A percentile compares a stretch with the other conserved stretches of the same genome.
Conservation (phyloP, 306 rosid species). For the Prunus padus region DNA sequence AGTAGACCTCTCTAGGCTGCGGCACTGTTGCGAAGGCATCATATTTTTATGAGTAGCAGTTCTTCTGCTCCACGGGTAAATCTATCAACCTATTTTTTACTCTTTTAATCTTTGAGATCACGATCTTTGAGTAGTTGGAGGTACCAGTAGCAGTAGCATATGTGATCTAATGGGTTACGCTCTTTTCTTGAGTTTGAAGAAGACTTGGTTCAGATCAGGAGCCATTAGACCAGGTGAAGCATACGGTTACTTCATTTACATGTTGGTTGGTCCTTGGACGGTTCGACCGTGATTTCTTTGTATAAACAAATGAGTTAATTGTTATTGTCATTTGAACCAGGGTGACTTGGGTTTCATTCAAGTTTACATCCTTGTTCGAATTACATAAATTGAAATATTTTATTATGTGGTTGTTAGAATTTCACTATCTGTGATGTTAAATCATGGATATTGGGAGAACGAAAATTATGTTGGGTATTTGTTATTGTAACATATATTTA, state of each 20-base stretch:
- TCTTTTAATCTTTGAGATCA: neutral
- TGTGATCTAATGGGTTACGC: neutral
- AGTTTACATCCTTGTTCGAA: too few relatives aligned
- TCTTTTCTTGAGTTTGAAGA: neutral
- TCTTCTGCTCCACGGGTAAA: neutral
- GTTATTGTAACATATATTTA: too few relatives aligned
- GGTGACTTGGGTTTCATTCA: neutral
- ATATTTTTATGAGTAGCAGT: too few relatives aligned
- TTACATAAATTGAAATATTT: too few relatives aligned
- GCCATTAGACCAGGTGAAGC: neutral
- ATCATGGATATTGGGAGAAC: too few relatives aligned
- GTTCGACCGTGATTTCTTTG: neutral
- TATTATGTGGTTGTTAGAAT: too few relatives aligned
- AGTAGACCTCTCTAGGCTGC: too few relatives aligned
- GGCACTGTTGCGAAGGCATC: too few relatives aligned
- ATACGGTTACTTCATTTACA: neutral
- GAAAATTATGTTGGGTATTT: too few relatives aligned
- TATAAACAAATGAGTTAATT: too few relatives aligned
- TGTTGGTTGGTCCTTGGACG: too few relatives aligned
- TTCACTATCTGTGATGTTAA: too few relatives aligned
- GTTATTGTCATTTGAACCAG: neutral
- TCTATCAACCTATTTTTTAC: neutral
- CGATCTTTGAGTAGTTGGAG: neutral
- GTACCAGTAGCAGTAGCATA: neutral
- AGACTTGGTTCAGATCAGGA: neutral